A percentile compares a stretch with the other conserved stretches of the same genome.
phyloP scores from a whole-genome alignment of 2,329 filamentous ascomycete species.

The Penicillium sp. region DNA sequence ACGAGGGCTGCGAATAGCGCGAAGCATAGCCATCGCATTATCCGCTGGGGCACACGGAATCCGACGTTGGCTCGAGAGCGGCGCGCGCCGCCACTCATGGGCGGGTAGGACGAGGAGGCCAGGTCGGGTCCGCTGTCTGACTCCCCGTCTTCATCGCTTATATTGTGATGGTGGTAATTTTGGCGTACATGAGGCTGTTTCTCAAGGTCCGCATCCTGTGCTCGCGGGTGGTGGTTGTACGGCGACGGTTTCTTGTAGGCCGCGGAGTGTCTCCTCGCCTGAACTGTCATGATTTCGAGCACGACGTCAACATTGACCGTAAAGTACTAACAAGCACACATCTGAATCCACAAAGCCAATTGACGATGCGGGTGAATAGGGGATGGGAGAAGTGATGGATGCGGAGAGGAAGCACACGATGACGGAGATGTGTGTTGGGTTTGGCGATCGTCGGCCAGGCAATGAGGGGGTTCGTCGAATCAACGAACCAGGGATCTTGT shows the following conservation, averaged over 20 bases:
- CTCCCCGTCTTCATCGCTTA: slow-evolving; percentile 22
- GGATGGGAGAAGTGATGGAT: background rate
- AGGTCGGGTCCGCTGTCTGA: slow-evolving; percentile 38
- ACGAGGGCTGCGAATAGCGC: slow-evolving; percentile 67
- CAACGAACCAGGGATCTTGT: background rate
- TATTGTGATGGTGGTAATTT: slow-evolving; percentile 17
- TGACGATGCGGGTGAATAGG: background rate
- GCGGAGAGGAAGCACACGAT: slow-evolving; percentile 12
- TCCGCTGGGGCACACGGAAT: slow-evolving; percentile 67
- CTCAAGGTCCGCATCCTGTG: slow-evolving; percentile 32
- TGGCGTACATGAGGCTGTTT: slow-evolving; percentile 28
- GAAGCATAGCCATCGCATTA: slow-evolving; percentile 76
- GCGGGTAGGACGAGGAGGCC: slow-evolving; percentile 53
- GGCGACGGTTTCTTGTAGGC: slow-evolving; percentile 25
- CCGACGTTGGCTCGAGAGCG: slow-evolving; percentile 35
- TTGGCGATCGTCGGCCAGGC: slow-evolving; percentile 24
- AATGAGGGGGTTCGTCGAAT: slow-evolving; percentile 7
- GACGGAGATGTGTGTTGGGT: slow-evolving; percentile 7
- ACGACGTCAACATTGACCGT: slow-evolving; percentile 23
- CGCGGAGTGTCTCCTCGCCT: slow-evolving; percentile 31
- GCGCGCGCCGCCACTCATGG: slow-evolving; percentile 37
- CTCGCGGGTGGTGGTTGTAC: slow-evolving; percentile 16
- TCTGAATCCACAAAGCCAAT: background rate
- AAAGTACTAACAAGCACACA: background rate
- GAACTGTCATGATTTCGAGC: slow-evolving; percentile 29